These are phyloP conservation scores for Agrocybe praecox DNA, from an alignment of 768 basidiomycete genomes.

Conservation along the genomic window DNA sequence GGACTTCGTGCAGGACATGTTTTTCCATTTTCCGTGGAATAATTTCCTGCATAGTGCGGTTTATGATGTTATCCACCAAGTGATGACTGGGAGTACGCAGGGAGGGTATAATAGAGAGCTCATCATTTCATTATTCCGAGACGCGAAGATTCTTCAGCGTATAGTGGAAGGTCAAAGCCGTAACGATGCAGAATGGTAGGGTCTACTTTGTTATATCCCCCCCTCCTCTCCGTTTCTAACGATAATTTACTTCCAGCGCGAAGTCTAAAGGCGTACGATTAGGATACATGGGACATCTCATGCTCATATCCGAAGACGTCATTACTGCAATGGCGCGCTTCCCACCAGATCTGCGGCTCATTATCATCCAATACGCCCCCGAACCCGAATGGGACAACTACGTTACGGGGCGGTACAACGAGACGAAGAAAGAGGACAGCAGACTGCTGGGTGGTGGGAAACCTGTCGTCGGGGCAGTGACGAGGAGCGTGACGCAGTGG, in stretches of 20 bases:
- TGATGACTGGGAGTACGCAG: constrained; percentile 86
- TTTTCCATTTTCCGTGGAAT: constrained; percentile 97
- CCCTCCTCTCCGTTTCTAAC: too few species aligned
- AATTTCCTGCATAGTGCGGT: constrained; percentile 97
- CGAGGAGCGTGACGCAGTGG: constrained; percentile 47
- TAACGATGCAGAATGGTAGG: constrained; percentile 79
- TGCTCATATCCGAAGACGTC: constrained; percentile 93
- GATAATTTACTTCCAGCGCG: constrained; percentile 43
- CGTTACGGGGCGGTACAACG: constrained; percentile 80
- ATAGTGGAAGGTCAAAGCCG: constrained; percentile 84
- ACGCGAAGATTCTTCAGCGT: constrained; percentile 79
- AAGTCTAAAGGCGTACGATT: constrained; percentile 80
- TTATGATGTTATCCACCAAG: constrained; percentile 95
- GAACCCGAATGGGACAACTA: constrained; percentile 88
- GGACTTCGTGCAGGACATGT: constrained; percentile 67
- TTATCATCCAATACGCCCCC: constrained; percentile 69
- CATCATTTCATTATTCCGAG: constrained; percentile 82
- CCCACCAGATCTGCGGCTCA: constrained; percentile 72
- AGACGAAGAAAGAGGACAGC: constrained; percentile 83
- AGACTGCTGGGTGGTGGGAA: constrained; percentile 86
- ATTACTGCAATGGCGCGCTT: constrained; percentile 88
- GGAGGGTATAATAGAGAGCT: constrained; percentile 85
- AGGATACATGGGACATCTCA: constrained; percentile 97
- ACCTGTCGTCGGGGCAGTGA: constrained; percentile 49
- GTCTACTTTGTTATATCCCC: too few species aligned